These are phyloP conservation scores for Digitaria exilis DNA, from an alignment of 202 grass and related monocot species.

Conservation along the genomic window DNA sequence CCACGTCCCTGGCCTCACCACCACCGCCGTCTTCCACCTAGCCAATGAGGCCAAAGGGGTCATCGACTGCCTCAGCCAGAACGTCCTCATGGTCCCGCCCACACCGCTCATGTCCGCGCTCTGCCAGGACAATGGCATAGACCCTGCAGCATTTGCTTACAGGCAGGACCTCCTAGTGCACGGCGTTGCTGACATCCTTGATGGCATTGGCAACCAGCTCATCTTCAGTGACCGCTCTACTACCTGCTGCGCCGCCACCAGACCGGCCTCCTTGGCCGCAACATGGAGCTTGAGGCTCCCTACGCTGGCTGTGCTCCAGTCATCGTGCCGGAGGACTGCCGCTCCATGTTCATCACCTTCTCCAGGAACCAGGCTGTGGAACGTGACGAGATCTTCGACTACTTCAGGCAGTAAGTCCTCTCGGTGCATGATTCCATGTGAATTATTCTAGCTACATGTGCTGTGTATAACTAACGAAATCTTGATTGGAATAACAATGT, in stretches of 20 bases:
- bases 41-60: slow-evolving; percentile 26
- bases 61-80: slow-evolving; percentile 33
- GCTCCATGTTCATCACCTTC: slow-evolving; percentile 71
- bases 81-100: background rate
- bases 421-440: background rate
- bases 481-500: background rate
- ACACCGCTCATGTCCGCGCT: slow-evolving; percentile 44
- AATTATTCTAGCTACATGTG: background rate
- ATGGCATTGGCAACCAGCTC: slow-evolving; percentile 33
- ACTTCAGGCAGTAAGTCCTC: slow-evolving; percentile 58
- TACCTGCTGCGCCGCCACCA: slow-evolving; percentile 19
- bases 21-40: background rate
- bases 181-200: slow-evolving; percentile 44
- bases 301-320: background rate
- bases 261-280: background rate
- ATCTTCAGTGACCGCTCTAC: slow-evolving; percentile 56
- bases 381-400: slow-evolving; percentile 46
- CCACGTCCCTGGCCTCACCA: background rate
- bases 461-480: background rate
- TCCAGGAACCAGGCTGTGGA: slow-evolving; percentile 46
- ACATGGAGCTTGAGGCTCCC: slow-evolving; percentile 8
- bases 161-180: slow-evolving; percentile 40
- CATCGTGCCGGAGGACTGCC: slow-evolving; percentile 41
- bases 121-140: background rate
- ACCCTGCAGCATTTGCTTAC: slow-evolving; percentile 40